These are phyloP conservation scores for Metschnikowia shivogae DNA, from an alignment of 805 yeast species.

Conservation along the genomic window DNA sequence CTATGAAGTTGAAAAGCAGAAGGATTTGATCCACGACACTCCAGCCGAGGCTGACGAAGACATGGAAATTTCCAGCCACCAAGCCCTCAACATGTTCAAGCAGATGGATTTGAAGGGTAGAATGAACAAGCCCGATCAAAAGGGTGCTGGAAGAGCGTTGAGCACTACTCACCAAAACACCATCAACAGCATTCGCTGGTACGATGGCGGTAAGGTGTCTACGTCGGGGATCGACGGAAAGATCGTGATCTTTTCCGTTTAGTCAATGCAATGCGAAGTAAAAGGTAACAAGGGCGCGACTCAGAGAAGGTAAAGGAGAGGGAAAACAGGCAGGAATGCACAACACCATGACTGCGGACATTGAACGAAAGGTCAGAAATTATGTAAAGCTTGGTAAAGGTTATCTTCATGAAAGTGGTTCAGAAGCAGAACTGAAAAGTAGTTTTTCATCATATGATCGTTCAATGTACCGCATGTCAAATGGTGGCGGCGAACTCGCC, in stretches of 20 bases:
- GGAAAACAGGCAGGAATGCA: background rate
- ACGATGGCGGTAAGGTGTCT: constrained; percentile 46
- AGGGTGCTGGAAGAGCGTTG: constrained; percentile 39
- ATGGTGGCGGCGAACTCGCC: constrained; percentile 15
- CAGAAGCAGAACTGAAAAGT: constrained; percentile 97
- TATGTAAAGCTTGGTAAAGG: constrained; percentile 52
- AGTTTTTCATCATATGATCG: constrained; percentile 56
- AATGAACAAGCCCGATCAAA: constrained; percentile 37
- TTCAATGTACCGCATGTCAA: constrained; percentile 9
- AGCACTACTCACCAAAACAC: constrained; percentile 89
- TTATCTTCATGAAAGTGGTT: constrained; percentile 73
- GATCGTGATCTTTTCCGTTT: constrained; percentile 62
- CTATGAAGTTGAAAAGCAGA: constrained; percentile 50
- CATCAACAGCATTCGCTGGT: constrained; percentile 59
- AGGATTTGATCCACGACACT: constrained; percentile 45
- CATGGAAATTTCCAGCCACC: constrained; percentile 61
- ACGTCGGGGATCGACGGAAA: constrained; percentile 88
- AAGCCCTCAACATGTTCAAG: constrained; percentile 88
- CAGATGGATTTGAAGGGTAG: constrained; percentile 94
- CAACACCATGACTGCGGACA: background rate
- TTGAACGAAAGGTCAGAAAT: constrained; percentile 31
- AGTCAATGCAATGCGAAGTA: background rate
- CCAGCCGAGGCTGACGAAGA: constrained; percentile 40
- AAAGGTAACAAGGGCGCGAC: background rate
- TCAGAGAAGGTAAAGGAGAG: background rate